Evolutionary conservation across 2,329 filamentous ascomycete genomes (phyloP).

Genomic region (Verticillium longisporum): DNA sequence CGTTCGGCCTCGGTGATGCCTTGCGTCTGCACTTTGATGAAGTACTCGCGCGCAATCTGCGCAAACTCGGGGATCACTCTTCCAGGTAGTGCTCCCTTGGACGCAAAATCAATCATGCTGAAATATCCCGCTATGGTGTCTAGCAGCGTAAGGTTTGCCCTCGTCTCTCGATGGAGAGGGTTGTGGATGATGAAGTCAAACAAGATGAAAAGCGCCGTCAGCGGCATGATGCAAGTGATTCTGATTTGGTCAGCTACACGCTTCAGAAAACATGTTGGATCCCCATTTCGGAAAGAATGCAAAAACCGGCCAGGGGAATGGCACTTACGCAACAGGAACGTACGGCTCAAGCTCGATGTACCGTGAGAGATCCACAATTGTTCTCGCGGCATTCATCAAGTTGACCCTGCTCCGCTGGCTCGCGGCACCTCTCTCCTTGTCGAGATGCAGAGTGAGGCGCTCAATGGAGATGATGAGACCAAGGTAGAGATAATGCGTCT

Average conservation of each 20-base stretch:
- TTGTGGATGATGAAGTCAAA: constrained; percentile 17
- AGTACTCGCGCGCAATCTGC: constrained; percentile 6
- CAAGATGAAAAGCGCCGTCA: constrained; percentile 14
- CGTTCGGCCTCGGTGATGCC: not conserved
- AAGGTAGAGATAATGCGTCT: constrained; percentile 23
- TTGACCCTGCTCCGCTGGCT: constrained; percentile 14
- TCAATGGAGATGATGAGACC: constrained; percentile 21
- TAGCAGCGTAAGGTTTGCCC: constrained; percentile 9
- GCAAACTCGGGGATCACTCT: constrained; percentile 6
- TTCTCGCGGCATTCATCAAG: constrained; percentile 22
- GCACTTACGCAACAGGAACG: constrained; percentile 23
- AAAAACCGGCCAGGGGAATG: not conserved
- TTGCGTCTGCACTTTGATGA: not conserved
- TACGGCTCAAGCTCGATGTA: constrained; percentile 24
- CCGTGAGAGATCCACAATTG: constrained; percentile 23
- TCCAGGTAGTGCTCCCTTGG: constrained; percentile 7
- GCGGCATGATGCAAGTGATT: constrained; percentile 10
- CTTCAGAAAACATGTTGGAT: too few species aligned
- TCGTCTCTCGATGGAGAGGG: constrained; percentile 12
- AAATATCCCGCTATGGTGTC: constrained; percentile 12
- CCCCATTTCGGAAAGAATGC: too few species aligned
- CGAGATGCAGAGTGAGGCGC: constrained; percentile 19
- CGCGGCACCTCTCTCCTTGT: constrained; percentile 7
- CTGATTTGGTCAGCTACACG: constrained; percentile 2
- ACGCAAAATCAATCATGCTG: constrained; percentile 7